Evolutionary conservation across 2,329 filamentous ascomycete species (phyloP), one percentile per base, ranked within the genome.

Genomic region (Colletotrichum filicis): DNA sequence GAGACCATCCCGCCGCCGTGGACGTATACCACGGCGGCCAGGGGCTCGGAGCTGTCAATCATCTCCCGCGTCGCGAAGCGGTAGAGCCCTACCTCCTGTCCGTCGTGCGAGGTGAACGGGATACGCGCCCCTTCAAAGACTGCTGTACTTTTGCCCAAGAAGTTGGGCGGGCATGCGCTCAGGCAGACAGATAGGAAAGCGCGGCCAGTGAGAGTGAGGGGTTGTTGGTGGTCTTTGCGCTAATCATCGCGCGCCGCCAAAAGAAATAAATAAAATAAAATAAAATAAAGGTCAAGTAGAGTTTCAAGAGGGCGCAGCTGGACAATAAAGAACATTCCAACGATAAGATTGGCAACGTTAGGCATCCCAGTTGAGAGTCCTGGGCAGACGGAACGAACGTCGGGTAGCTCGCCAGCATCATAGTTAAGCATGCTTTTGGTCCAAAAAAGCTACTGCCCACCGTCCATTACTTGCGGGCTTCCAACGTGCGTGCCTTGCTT

Each of bases 341-440:
- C 6, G 22, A 55, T 28, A 24, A 37, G 35, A 26, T 26, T 55
- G 46, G 46, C 46, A 8, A 46, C 59, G 24, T 52, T 52, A 60
- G 32, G 42, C 30, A 26, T 26, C 37, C 16, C 16, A 42, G 3
- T 7, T 42, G 37, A 42, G 16, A 42, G 37, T 19, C 12, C 32
- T 61, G 66, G 56, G 60, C 66, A 70, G 55, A 57, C 22, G 46
- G 70, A 73, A 70, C 59, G 61, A 37, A 42, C 16, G 60, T 49
- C 35, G 42, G 55, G 59, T 14, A 56, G 46, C 42, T 42, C 55
- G 19, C 42, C 14, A 49, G 42, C 42, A 35, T 19, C 42, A 49
- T n/a, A 49, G 8, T 49, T 49, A 19, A 49, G 19, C 70, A 65
- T 52, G 26, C 66, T 53, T 37, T 55, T 60, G 19, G 37, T 28